Evolutionary conservation across 805 yeast species (phyloP).

Genomic region (Lipomyces yamanashiensis): DNA sequence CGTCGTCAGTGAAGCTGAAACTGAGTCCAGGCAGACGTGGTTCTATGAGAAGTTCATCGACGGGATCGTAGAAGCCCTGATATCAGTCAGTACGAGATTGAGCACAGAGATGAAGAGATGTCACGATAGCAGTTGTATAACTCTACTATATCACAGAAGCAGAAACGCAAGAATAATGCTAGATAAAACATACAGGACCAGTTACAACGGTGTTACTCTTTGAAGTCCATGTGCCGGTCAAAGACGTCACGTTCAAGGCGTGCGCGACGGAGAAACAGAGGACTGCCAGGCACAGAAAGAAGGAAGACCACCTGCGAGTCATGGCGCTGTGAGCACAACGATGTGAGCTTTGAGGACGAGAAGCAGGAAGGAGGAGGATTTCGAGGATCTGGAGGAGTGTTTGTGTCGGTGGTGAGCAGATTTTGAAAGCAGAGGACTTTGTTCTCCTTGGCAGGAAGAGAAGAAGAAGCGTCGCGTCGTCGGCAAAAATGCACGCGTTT

Average conservation of each 20-base stretch:
- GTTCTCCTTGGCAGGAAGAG: too few species aligned
- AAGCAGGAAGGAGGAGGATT: background rate
- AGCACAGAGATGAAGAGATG: background rate
- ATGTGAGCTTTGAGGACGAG: background rate
- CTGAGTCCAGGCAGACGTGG: slow-evolving; percentile 96
- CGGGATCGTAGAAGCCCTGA: slow-evolving; percentile 82
- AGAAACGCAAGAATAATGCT: background rate
- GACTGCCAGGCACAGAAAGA: background rate
- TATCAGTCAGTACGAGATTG: background rate
- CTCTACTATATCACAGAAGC: background rate
- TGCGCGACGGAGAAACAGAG: background rate
- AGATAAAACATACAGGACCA: slow-evolving; percentile 62
- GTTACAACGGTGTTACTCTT: slow-evolving; percentile 94
- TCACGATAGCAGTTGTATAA: background rate
- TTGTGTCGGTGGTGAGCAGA: too few species aligned
- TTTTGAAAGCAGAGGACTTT: too few species aligned
- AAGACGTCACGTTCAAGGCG: slow-evolving; percentile 26
- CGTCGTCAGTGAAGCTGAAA: slow-evolving; percentile 91
- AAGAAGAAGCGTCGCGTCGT: background rate
- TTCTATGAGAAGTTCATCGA: slow-evolving; percentile 90
- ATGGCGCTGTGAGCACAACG: background rate
- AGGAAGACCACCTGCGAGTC: background rate
- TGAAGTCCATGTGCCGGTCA: slow-evolving; percentile 88
- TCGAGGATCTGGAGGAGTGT: background rate
- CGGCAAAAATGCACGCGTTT: background rate